Evolutionary conservation across 345 rosid species (phyloP), one percentile per base, ranked within the genome.

Genomic region (Boechera retrofracta): DNA sequence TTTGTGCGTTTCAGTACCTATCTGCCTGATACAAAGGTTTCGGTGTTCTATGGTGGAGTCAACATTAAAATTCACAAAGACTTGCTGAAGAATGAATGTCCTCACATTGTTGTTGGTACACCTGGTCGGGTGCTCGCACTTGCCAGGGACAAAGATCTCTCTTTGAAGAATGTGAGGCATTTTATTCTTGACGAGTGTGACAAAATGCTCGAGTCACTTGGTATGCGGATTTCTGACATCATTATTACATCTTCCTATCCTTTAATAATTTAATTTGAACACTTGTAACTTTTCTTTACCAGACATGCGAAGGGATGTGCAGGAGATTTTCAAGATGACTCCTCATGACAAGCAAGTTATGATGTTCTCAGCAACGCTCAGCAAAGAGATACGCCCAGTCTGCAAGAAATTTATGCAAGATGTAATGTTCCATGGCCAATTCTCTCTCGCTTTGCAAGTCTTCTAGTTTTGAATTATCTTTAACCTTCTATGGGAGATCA

Each of bases 351-450:
- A 96, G 83, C 99, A 96, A 86, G 99, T 96, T 18, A 96, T 96
- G 99, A 96, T 96, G 99, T 95, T 95, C 78, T 95, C 98, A 63
- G 98, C 99, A 16, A 95, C 99, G 0, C 99, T 95, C 81, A 95
- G 98, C 97, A 95, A 95, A 82, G 98, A 95, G 76, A 95, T 95
- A 69, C 99, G 98, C 78, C 98, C 98, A 0, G 96, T 96, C 83
- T 96, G 99, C 99, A 93, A 96, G 84, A 96, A 93, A 55, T 96
- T 96, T 72, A 96, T 96, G 99, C 99, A 93, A 93, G 98, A 96
- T 93, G 98, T 96, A 96, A 96, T 91, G 86, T 86, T 80, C 73
- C 81, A 77, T 80, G 72, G 83, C 84, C 94, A 85, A 81, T 83
- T 63, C 82, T 84, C 38, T 86, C 88, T 86, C 82, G 83, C 77